Evolutionary conservation across 2,329 filamentous ascomycete genomes (phyloP), one percentile per base, ranked within the genome.

Genomic region (Phoma sp.): DNA sequence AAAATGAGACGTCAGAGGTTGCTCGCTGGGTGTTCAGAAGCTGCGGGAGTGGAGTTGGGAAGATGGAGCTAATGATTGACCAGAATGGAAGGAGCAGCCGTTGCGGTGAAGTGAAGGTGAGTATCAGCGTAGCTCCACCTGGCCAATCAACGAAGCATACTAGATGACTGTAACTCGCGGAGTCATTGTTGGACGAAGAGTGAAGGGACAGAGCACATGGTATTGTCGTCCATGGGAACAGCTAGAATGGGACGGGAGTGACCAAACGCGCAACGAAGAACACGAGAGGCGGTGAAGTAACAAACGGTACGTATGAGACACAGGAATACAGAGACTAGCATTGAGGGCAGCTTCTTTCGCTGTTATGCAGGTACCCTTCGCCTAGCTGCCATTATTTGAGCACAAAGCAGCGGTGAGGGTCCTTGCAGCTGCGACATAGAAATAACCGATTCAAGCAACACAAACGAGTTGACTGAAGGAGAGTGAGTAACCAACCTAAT

Each of bases 301-400:
- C 12, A 39, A 34, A 43, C 32, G 25, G 32, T 20, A 9, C 9
- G n/a, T 15, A 25, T 7, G 17, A 21, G 23, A 38, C 7, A 37
- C 21, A 5, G 7, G 15, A 34, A 28, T 42, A 38, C 37, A 36
- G 14, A 20, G 21, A 39, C 26, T 21, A n/a, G 17, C 21, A 34
- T 49, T 1, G 4, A 48, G 17, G n/a, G 39, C 4, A 39, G 45
- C 21, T 25, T 7, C 14, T 33, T 34, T 38, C 51, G 17, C 15
- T 15, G 25, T 32, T 34, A 17, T 62, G 65, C 58, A 67, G 57
- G 40, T 49, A 62, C 56, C 59, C 59, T 57, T 60, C 50, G 48
- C 57, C 53, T 59, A 36, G 25, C 29, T 15, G 36, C 26, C 14
- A 18, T 33, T 40, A 33, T 40, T 37, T 15, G 25, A 7, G 15